Base-by-base conservation (phyloP, 768 basidiomycete species). In the Pholiota conissans region DNA sequence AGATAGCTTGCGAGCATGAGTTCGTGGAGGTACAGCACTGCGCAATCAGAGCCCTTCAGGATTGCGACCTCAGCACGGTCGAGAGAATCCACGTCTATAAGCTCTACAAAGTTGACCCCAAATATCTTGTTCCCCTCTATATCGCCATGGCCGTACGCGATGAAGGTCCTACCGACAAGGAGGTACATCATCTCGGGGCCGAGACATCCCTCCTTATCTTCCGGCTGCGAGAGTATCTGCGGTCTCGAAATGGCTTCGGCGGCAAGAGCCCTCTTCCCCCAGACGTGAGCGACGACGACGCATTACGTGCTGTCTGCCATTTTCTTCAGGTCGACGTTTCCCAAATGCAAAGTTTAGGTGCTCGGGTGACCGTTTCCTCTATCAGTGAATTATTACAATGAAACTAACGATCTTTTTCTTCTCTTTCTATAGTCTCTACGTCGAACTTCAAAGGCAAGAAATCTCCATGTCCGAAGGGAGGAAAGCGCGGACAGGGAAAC, bases 21-120 rank as follows among this genome's bases (percentile, higher is more conserved):
- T 91, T 90, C 57, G 52, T 56, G 0, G 78, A 84, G 32, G 79
- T 89, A 3, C 79, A 83, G 39, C 64, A 70, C 1, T 80, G 89
- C 0, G 85, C 84, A 0, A 74, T 85, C 2, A 80, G 82, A 0
- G 79, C 86, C 28, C 72, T 90, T 0, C 79, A 83, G 35, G 39
- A 50, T 6, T 35, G 42, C 28, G 62, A 63, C 1, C 35, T 70
- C 3, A 29, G 49, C 5, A 52, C 63, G 0, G 62, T 67, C 0
- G 3, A 62, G 7, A 61, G 68, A 0, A 81, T 90, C n/a, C 66
- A 73, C 0, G 71, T 83, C 0, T 89, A 89, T 59, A 80, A 81
- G 47, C 61, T 73, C 5, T 79, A 82, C 65, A 63, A 74, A 0
- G 74, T 85, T 13, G 30, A 32, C 30, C 30, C 30, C 7, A 32